Evolutionary conservation across 2,329 filamentous ascomycete species (phyloP).

Genomic region (Xylariomycetidae sp.): DNA sequence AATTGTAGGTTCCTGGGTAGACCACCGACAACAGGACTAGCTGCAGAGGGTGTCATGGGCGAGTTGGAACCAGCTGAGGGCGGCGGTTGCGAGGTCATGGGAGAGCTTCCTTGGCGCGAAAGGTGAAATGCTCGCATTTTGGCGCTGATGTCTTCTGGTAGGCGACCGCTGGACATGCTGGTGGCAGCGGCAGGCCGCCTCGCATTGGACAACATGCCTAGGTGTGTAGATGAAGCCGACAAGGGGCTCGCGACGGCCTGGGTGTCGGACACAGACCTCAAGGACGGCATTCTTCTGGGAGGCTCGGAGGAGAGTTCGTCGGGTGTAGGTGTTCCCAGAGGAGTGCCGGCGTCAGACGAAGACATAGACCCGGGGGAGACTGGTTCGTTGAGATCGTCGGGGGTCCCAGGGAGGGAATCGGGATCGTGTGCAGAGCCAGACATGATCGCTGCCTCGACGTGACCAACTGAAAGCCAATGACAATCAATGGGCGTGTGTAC

Average conservation of each 20-base stretch:
- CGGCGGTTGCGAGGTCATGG: constrained; percentile 21
- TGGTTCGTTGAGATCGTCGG: constrained; percentile 41
- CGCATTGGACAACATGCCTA: constrained; percentile 68
- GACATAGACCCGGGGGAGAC: constrained; percentile 40
- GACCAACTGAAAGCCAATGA: too few relatives aligned
- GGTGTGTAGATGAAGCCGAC: constrained; percentile 77
- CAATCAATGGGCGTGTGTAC: too few relatives aligned
- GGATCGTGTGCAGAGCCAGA: constrained; percentile 10
- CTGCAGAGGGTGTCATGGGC: constrained; percentile 24
- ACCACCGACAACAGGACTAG: constrained; percentile 23
- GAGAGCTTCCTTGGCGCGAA: constrained; percentile 38
- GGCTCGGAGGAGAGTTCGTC: constrained; percentile 27
- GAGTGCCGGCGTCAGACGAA: constrained; percentile 45
- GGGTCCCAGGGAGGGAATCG: constrained; percentile 39
- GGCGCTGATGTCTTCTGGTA: constrained; percentile 40
- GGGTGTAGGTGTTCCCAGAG: constrained; percentile 36
- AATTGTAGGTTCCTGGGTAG: constrained; percentile 42
- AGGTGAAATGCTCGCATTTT: constrained; percentile 44
- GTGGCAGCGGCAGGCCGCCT: constrained; percentile 45
- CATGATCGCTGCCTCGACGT: constrained; percentile 10
- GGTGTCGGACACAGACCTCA: constrained; percentile 57
- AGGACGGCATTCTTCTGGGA: constrained; percentile 51
- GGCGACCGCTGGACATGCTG: constrained; percentile 35
- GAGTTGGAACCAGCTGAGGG: constrained; percentile 25
- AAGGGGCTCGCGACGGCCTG: constrained; percentile 49